Base-by-base conservation (phyloP, 495 filamentous ascomycete species). In the Tuber magnatum region DNA sequence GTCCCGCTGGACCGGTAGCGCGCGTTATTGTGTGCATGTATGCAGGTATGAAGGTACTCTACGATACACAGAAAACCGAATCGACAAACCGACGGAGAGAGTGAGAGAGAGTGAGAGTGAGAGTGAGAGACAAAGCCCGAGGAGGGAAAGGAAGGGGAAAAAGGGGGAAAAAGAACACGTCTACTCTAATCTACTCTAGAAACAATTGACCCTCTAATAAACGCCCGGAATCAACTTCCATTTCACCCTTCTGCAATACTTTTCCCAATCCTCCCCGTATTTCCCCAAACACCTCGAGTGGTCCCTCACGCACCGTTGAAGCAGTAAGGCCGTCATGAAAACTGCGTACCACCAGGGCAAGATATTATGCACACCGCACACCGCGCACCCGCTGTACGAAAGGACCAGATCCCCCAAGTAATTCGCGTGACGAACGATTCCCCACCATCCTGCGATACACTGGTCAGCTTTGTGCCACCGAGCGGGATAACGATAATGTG, bases 261-360 rank as follows among this genome's bases (percentile, higher is more conserved):
- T 78, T 71, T 84, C 80, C 86, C 86, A 87, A 28, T 80, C 75
- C 28, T 82, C 74, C 4, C 86, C 86, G 76, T 87, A 86, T 72
- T 87, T 87, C 42, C 79, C 80, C 35, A 77, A 81, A 72, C 86
- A 87, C 40, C 85, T 74, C 32, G 80, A 78, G 75, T 87, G 86
- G 72, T 86, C 84, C 56, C 84, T 76, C 73, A 79, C 76, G 71
- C 80, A 82, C 14, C 84, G 79, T 68, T 85, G 84, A 46, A 83
- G 75, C 20, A 85, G 72, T 28, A 85, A 71, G 12, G 83, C 65
- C 1, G 83, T 84, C 83, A 87, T 85, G 73, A 84, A 87, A 5
- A 86, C 78, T n/a, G 84, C 84, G 70, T 87, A 87, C 3, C 81
- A 83, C 85, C 85, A 88, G 2, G 86, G 86, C 2, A 87, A 72